Evolutionary conservation across 352 stramenopile species (phyloP).

Genomic region (Phytophthora multivora): DNA sequence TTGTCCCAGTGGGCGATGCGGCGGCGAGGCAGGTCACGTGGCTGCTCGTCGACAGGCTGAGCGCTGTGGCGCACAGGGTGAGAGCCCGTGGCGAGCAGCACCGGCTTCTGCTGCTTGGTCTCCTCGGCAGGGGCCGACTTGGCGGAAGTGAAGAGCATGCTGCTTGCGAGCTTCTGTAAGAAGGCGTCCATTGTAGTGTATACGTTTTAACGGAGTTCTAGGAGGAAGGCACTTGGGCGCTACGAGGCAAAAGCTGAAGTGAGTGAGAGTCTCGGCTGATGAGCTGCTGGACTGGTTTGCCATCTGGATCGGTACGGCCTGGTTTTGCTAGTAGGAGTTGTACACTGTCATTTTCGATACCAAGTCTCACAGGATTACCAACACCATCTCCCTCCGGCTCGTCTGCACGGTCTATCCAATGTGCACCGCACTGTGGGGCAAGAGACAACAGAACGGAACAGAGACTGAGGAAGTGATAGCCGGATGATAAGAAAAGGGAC

Average conservation of each 20-base stretch:
- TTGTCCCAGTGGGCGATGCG: constrained; percentile 85
- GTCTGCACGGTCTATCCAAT: constrained; percentile 23
- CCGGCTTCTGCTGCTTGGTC: constrained; percentile 33
- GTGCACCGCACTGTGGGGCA: constrained; percentile 6
- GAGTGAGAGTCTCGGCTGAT: constrained; percentile 12
- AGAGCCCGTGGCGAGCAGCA: constrained; percentile 25
- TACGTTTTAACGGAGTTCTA: neutral
- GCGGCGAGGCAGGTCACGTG: constrained; percentile 23
- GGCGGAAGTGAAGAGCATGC: constrained; percentile 34
- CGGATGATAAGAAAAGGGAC: constrained; percentile 22
- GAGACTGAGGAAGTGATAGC: constrained; percentile 17
- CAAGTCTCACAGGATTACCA: constrained; percentile 31
- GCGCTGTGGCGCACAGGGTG: constrained; percentile 39
- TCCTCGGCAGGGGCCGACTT: constrained; percentile 24
- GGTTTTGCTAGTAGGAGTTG: constrained; percentile 33
- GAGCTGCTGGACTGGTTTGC: neutral
- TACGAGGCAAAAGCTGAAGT: constrained; percentile 50
- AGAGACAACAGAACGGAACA: constrained; percentile 19
- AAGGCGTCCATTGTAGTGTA: constrained; percentile 53
- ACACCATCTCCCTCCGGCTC: constrained; percentile 30
- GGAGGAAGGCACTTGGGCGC: constrained; percentile 19
- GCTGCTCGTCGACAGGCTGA: constrained; percentile 44
- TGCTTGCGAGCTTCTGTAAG: constrained; percentile 39
- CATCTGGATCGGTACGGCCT: constrained; percentile 12
- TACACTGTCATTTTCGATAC: constrained; percentile 18